Evolutionary conservation across 2,329 filamentous ascomycete genomes (phyloP).

Genomic region (Dactylellina parvicollis): DNA sequence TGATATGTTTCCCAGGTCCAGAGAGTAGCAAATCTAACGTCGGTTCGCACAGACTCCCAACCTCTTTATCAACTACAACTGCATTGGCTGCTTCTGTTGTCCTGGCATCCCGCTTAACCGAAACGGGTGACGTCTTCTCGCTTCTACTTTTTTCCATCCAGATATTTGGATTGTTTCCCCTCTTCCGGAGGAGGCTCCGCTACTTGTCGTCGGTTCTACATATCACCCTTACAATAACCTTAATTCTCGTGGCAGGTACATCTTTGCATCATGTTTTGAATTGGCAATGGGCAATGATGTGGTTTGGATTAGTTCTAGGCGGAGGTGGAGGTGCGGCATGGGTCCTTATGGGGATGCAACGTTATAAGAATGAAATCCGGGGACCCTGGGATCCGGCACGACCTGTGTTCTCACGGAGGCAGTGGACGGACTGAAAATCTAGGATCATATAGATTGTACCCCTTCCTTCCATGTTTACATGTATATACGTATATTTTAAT

Average conservation of each 20-base stretch:
- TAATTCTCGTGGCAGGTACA: slow-evolving; percentile 82
- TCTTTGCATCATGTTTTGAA: slow-evolving; percentile 75
- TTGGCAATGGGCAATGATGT: slow-evolving; percentile 71
- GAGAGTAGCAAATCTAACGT: not conserved
- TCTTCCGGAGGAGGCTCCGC: slow-evolving; percentile 88
- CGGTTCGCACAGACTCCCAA: slow-evolving; percentile 64
- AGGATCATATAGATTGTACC: slow-evolving; percentile 27
- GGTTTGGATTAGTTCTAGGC: slow-evolving; percentile 77
- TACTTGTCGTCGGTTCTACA: slow-evolving; percentile 85
- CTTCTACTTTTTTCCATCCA: slow-evolving; percentile 96
- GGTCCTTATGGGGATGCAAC: slow-evolving; percentile 97
- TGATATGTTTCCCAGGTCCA: not conserved
- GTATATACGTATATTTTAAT: not conserved
- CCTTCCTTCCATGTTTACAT: not conserved
- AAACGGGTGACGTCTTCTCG: slow-evolving; percentile 92
- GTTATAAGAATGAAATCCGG: slow-evolving; percentile 99
- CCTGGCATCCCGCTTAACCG: slow-evolving; percentile 81
- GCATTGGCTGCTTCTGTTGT: slow-evolving; percentile 96
- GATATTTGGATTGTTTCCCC: slow-evolving; percentile 96
- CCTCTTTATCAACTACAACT: slow-evolving; percentile 87
- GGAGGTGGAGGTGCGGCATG: slow-evolving; percentile 94
- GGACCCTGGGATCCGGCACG: slow-evolving; percentile 97
- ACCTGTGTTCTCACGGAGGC: slow-evolving; percentile 78
- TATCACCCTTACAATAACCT: slow-evolving; percentile 75
- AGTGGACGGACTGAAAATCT: slow-evolving; percentile 62